phyloP scores from a whole-genome alignment of 1,139 yeast genomes.

The Protomyces inundatus region DNA sequence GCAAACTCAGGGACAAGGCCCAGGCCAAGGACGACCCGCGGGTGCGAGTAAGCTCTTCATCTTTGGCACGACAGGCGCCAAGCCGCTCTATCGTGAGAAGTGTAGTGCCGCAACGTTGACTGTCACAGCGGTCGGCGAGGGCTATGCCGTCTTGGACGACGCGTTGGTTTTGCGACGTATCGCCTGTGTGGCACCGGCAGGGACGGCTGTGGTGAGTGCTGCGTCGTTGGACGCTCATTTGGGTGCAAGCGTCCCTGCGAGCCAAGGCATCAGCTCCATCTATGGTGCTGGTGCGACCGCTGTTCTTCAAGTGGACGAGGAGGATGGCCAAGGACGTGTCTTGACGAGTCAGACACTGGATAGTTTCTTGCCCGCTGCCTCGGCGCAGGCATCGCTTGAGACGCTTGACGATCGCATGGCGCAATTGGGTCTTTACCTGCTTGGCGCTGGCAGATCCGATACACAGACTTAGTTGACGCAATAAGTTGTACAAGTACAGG shows the following conservation, averaged over 20 bases:
- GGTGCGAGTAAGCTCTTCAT: constrained; percentile 11
- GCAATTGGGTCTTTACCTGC: not conserved
- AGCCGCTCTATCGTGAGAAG: constrained; percentile 19
- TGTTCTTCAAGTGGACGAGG: not conserved
- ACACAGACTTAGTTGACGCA: no score
- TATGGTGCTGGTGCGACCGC: not conserved
- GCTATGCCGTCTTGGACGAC: not conserved
- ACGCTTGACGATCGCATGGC: not conserved
- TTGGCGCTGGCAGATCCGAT: not conserved
- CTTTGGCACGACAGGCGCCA: constrained; percentile 11
- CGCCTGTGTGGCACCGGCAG: not conserved
- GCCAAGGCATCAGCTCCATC: not conserved
- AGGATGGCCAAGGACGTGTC: not conserved
- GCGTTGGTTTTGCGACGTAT: not conserved
- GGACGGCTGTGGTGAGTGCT: not conserved
- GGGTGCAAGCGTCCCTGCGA: not conserved
- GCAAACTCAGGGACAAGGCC: not conserved
- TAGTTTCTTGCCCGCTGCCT: not conserved
- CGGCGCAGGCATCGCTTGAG: not conserved
- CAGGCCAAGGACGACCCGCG: not conserved
- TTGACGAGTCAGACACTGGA: not conserved
- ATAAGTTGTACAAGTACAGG: no score
- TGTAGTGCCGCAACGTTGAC: constrained; percentile 2
- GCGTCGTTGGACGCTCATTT: not conserved
- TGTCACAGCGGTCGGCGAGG: not conserved